Base-by-base conservation (phyloP, 345 rosid species). In the Excoecaria cochinchinensis region DNA sequence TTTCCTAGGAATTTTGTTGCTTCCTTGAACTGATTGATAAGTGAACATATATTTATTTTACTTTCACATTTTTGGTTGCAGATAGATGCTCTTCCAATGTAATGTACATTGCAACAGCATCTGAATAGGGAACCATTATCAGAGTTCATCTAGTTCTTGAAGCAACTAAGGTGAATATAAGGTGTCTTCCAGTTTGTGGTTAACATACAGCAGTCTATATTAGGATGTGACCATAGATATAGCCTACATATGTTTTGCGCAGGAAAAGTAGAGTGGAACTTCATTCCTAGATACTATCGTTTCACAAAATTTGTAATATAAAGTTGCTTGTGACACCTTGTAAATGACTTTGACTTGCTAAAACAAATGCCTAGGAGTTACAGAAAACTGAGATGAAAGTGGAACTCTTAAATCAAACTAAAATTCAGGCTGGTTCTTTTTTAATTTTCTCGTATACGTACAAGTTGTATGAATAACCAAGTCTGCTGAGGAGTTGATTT, bases 41-140 rank as follows among this genome's bases (percentile, higher is more conserved):
- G 48, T 39, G 17, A 78, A 31, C 38, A 57, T 36, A 52, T 47
- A 40, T 31, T 15, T 17, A 22, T 53, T 38, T 24, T 69, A 19
- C 31, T 12, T 52, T 40, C 50, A 17, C 31, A 1, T 7, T 61
- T 78, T 55, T 71, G 8, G 38, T 42, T 74, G 75, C 90, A 94
- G 98, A 92, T 94, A 69, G 98, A 94, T 72, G 98, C 98, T 67
- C 98, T 76, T 82, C 90, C 42, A 89, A 88, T 80, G 98, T 97
- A 77, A 83, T 76, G 87, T 94, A 87, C 77, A 84, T 94, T 70
- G 98, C 98, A 22, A 94, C 98, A 50, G 97, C 97, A 65, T 94
- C 98, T 65, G 98, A 94, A 80, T 95, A 90, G 74, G 98, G 98
- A 75, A 94, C 98, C 69, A 78, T 90, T 72, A 83, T 94, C 77